Evolutionary conservation across 768 basidiomycete genomes (phyloP).

Genomic region (Cyathus striatus): DNA sequence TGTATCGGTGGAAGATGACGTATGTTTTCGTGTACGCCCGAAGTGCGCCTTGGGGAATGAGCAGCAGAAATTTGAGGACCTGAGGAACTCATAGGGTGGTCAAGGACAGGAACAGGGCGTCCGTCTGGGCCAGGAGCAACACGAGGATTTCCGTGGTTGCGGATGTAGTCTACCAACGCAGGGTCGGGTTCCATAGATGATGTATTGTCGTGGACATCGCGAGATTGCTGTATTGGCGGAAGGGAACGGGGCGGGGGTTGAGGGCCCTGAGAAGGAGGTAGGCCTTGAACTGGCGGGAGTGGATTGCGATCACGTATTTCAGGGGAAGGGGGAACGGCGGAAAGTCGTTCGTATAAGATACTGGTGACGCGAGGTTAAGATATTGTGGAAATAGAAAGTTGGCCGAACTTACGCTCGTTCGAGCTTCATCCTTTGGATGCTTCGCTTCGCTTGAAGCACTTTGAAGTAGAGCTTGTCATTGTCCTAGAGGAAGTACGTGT

Average conservation of each 20-base stretch:
- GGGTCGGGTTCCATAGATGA: constrained; percentile 41
- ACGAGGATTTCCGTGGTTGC: constrained; percentile 42
- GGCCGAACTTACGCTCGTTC: constrained; percentile 73
- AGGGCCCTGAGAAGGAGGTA: constrained; percentile 22
- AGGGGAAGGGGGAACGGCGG: constrained; percentile 53
- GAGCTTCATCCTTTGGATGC: constrained; percentile 82
- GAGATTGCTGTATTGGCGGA: constrained; percentile 25
- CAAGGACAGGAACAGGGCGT: constrained; percentile 42
- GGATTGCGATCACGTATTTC: constrained; percentile 37
- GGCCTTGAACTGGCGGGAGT: constrained; percentile 19
- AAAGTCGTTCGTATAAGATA: constrained; percentile 75
- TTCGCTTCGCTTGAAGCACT: constrained; percentile 72
- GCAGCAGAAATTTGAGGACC: constrained; percentile 33
- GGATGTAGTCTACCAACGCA: constrained; percentile 43
- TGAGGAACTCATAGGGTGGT: constrained; percentile 40
- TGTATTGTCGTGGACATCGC: constrained; percentile 33
- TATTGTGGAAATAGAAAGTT: constrained; percentile 12
- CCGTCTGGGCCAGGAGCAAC: constrained; percentile 42
- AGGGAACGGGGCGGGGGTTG: constrained; percentile 30
- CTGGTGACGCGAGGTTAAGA: constrained; percentile 22
- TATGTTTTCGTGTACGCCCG: constrained; percentile 34
- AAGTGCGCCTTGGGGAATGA: constrained; percentile 38
- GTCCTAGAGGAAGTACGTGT: constrained; percentile 45
- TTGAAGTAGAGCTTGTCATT: constrained; percentile 86
- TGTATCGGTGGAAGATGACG: constrained; percentile 47